Base-by-base conservation (phyloP, 1,139 yeast genomes). In the Nadsonia starkeyi-henricii region DNA sequence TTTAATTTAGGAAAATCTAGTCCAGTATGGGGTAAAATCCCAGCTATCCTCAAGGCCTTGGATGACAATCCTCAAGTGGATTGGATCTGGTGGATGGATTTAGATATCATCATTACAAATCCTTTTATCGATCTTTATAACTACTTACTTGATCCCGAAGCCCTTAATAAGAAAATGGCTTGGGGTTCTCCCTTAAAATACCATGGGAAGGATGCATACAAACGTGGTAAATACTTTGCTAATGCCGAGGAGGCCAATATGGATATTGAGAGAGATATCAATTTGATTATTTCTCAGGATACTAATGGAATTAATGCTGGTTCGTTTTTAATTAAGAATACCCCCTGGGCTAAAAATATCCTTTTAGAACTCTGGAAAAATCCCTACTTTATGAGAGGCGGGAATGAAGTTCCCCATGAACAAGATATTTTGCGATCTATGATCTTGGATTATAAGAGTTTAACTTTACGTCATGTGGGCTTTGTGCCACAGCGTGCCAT, bases 71-170 rank as follows among this genome's bases (percentile, higher is more conserved):
- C 66, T n/a, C 57, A 57, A 1, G 64, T 57, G 19, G 64, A 64
- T 42, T 64, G 68, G 68, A 52, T 64, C 41, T 62, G 65, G 63
- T 63, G 66, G 66, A 52, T 64, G 20, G 68, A 64, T 45, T 51
- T 57, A 2, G 67, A 63, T 51, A 54, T 59, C 20, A 48, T 64
- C 33, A 62, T 64, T 46, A 59, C 61, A 59, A 61, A 64, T 49
- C 58, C 58, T n/a, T 49, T 50, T 18, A 41, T 59, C 13, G 60
- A 62, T 42, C 52, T 66, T 20, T 64, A 63, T n/a, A 52, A 53
- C 20, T 63, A 60, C 45, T 39, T 66, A 20, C 54, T 66, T 19
- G 53, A 59, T 42, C 64, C 62, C 7, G 49, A 55, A 3, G 62
- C 56, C 2, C 50, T 65, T 23, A 47, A 46, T 17, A 52, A 59